phyloP scores from a whole-genome alignment of 306 rosid species.

The Cicer chorassanicum region DNA sequence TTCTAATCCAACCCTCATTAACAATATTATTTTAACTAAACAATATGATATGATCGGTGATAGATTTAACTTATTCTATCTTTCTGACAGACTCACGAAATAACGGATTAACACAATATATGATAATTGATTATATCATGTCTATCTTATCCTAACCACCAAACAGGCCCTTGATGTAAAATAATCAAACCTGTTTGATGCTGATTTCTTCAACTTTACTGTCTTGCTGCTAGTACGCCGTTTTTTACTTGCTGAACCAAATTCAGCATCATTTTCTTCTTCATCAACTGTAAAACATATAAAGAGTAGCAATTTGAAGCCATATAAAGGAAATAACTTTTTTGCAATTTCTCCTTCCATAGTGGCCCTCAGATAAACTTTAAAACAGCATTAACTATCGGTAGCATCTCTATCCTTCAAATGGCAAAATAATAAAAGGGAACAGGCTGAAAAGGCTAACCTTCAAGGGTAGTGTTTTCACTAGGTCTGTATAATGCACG shows the following conservation, averaged over 20 bases:
- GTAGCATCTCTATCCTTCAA: slow-evolving; percentile 37
- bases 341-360: slow-evolving; percentile 30
- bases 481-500: slow-evolving; percentile 88
- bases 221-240: slow-evolving; percentile 77
- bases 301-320: slow-evolving; percentile 31
- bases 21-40: slow-evolving; percentile 1
- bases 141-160: background rate
- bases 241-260: slow-evolving; percentile 85
- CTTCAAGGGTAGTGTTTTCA: slow-evolving; percentile 77
- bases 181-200: slow-evolving; percentile 71
- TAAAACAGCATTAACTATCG: slow-evolving; percentile 28
- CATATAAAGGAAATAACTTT: slow-evolving; percentile 37
- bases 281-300: slow-evolving; percentile 66
- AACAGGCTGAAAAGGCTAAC: slow-evolving; percentile 51
- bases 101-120: background rate
- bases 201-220: slow-evolving; percentile 65
- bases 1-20: background rate
- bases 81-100: background rate
- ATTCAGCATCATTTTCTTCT: slow-evolving; percentile 74
- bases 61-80: background rate
- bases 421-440: background rate
- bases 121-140: background rate
- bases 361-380: slow-evolving; percentile 25
- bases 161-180: background rate
- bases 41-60: background rate